Percentiles rank a stretch among this genome's conserved stretches.
Conservation (phyloP, 202 grass and related monocot species). For the Bolboschoenoplectus hybrid region DNA sequence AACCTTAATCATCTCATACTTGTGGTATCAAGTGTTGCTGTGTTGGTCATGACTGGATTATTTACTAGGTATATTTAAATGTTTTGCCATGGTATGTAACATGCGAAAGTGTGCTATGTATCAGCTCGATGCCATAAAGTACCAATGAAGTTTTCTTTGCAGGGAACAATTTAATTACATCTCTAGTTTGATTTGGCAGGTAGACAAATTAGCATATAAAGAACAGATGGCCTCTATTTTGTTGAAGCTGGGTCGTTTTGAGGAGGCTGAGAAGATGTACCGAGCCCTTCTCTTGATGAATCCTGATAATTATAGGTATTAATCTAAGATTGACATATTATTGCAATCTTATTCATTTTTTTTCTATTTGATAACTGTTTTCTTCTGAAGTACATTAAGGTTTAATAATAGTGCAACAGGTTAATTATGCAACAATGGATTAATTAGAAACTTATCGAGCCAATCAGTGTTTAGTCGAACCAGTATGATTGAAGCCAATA, state of each 20-base stretch:
- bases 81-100: constrained; percentile 16
- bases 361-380: constrained; percentile 14
- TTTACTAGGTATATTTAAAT: constrained; percentile 22
- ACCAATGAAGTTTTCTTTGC: constrained; percentile 28
- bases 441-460: constrained; percentile 1
- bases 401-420: neutral
- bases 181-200: constrained; percentile 57
- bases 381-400: neutral
- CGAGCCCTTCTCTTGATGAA: constrained; percentile 95
- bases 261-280: constrained; percentile 86
- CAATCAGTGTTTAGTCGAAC: neutral
- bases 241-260: constrained; percentile 68
- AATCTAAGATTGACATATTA: constrained; percentile 12
- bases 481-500: constrained; percentile 11
- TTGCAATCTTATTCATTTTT: constrained; percentile 11
- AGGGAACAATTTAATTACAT: constrained; percentile 14
- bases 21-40: neutral
- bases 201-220: constrained; percentile 89
- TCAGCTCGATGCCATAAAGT: neutral
- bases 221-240: constrained; percentile 96
- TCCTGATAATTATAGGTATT: constrained; percentile 97
- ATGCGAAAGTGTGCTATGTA: constrained; percentile 14
- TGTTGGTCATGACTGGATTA: neutral
- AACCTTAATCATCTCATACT: neutral
- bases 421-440: neutral